These are phyloP conservation scores for Salmacisia buchloeana DNA, from an alignment of 1,284 basidiomycete species.

Conservation along the genomic window DNA sequence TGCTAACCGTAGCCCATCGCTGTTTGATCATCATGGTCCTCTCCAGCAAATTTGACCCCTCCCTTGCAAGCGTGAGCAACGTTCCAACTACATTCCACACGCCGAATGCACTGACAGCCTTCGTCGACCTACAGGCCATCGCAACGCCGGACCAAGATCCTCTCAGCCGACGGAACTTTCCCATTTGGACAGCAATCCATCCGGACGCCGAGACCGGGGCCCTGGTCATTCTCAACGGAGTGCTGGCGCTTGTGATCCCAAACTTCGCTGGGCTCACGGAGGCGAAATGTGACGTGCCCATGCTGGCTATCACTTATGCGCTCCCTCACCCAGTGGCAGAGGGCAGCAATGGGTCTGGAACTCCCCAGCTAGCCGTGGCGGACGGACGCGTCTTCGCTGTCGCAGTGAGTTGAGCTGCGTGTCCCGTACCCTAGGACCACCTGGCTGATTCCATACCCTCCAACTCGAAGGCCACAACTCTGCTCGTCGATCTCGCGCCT, in stretches of 20 bases:
- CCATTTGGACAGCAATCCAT: background rate
- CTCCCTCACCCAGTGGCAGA: background rate
- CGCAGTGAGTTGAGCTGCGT: background rate
- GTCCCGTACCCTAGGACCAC: background rate
- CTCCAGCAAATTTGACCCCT: too few species aligned
- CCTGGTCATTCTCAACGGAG: background rate
- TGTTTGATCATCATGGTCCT: too few species aligned
- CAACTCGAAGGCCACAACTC: background rate
- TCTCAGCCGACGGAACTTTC: background rate
- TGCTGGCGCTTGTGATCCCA: background rate
- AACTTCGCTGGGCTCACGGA: constrained; percentile 2
- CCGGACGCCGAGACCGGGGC: background rate
- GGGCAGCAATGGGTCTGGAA: too few species aligned
- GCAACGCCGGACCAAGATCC: background rate
- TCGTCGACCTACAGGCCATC: background rate
- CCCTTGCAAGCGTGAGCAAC: too few species aligned
- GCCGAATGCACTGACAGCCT: background rate
- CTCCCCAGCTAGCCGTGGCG: background rate
- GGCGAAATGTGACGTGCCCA: background rate
- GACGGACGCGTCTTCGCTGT: background rate
- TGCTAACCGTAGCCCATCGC: too few species aligned
- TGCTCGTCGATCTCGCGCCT: background rate
- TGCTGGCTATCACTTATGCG: background rate
- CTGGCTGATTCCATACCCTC: background rate
- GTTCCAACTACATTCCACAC: too few species aligned